These are phyloP conservation scores for Testicularia cyperi DNA, from an alignment of 1,284 basidiomycete species.

Conservation along the genomic window DNA sequence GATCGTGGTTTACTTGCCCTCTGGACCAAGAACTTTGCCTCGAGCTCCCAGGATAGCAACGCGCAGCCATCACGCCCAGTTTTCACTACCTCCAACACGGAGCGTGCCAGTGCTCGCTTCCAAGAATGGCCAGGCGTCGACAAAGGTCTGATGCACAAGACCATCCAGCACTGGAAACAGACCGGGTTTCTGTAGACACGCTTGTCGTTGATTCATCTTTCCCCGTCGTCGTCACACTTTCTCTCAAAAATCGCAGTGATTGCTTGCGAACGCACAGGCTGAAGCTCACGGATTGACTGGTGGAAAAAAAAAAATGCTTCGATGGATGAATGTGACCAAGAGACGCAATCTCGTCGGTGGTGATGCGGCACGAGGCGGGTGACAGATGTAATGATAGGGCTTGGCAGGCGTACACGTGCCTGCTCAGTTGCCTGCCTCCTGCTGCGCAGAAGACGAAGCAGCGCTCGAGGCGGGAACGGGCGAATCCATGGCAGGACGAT, in stretches of 20 bases:
- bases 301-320: too few species aligned
- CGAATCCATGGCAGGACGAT: conserved; percentile 4
- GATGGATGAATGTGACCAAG: too few species aligned
- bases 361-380: too few species aligned
- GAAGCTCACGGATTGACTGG: too few species aligned
- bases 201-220: too few species aligned
- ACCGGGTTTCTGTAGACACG: conserved; percentile 20
- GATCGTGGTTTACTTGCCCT: conserved; percentile 17
- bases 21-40: conserved; percentile 23
- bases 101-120: neutral
- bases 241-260: too few species aligned
- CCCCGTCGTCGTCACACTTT: too few species aligned
- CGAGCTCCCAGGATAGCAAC: neutral
- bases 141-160: conserved; percentile 13
- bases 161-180: conserved; percentile 13
- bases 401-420: too few species aligned
- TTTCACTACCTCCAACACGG: neutral
- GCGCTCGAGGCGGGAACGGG: conserved; percentile 20
- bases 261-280: too few species aligned
- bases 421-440: too few species aligned
- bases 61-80: neutral
- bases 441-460: conserved; percentile 26
- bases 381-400: too few species aligned
- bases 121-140: conserved; percentile 3
- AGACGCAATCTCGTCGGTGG: too few species aligned